A percentile compares a stretch with the other conserved stretches of the same genome.
phyloP scores from a whole-genome alignment of 805 yeast species.

The Ogataea dorogensis region DNA sequence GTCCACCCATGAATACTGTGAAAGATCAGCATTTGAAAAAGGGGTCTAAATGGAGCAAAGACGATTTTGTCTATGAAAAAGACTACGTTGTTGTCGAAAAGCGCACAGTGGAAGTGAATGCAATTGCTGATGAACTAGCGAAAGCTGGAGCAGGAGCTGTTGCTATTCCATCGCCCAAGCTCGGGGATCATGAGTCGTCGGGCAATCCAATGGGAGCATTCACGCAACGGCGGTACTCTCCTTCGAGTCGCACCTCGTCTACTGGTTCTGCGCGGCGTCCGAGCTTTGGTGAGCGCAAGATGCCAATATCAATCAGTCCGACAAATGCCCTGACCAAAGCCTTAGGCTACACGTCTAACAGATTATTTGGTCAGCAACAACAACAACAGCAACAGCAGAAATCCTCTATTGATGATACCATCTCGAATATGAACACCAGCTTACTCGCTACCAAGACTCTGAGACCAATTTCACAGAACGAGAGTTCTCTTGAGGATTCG shows the following conservation, averaged over 20 bases:
- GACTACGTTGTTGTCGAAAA: constrained; percentile 96
- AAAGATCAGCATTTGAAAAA: constrained; percentile 8
- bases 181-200: constrained; percentile 1
- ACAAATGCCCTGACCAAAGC: constrained; percentile 89
- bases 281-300: constrained; percentile 59
- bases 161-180: constrained; percentile 27
- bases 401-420: constrained; percentile 17
- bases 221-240: constrained; percentile 34
- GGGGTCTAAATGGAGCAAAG: constrained; percentile 15
- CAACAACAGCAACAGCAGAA: constrained; percentile 16
- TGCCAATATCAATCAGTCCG: constrained; percentile 72
- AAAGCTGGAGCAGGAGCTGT: constrained; percentile 47
- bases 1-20: constrained; percentile 40
- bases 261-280: constrained; percentile 54
- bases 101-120: constrained; percentile 91
- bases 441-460: constrained; percentile 19
- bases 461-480: constrained; percentile 28
- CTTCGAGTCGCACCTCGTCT: constrained; percentile 46
- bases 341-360: constrained; percentile 79
- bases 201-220: constrained; percentile 11
- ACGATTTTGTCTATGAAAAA: constrained; percentile 59
- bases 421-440: constrained; percentile 18
- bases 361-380: constrained; percentile 64
- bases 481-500: constrained; percentile 31
- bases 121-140: constrained; percentile 87